A percentile compares a stretch with the other conserved stretches of the same genome.
These are phyloP conservation scores for Tylopilus cervinicoccineus DNA, from an alignment of 768 basidiomycete genomes.

Conservation along the genomic window DNA sequence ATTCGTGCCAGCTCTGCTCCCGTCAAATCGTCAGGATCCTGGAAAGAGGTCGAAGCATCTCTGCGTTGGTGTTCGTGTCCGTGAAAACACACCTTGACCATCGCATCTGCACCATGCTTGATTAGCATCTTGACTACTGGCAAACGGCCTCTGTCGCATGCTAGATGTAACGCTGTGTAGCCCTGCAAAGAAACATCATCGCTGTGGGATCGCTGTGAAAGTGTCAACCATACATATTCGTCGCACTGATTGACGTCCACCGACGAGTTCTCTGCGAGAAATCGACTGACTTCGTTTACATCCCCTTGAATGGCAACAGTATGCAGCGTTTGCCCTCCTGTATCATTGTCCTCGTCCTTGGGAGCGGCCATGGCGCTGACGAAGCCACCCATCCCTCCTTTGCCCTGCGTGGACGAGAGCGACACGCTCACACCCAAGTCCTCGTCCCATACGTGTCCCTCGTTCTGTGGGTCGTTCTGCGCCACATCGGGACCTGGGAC, in stretches of 20 bases:
- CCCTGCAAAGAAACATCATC: conserved; percentile 47
- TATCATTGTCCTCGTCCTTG: conserved; percentile 35
- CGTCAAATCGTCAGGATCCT: conserved; percentile 69
- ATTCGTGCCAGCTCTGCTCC: conserved; percentile 57
- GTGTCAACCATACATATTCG: conserved; percentile 61
- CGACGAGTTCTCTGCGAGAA: conserved; percentile 40
- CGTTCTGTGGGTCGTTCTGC: conserved; percentile 8
- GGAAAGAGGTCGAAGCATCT: conserved; percentile 8
- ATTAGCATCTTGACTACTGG: conserved; percentile 57
- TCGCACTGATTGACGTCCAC: conserved; percentile 59
- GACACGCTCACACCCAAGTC: conserved; percentile 30
- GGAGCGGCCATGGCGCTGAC: conserved; percentile 59
- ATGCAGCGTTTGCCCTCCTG: conserved; percentile 49
- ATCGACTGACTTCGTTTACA: conserved; percentile 37
- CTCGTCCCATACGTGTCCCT: conserved; percentile 43
- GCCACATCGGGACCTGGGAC: conserved; percentile 28
- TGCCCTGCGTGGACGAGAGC: conserved; percentile 21
- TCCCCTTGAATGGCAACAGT: conserved; percentile 61
- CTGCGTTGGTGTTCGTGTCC: neutral
- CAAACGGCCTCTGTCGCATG: conserved; percentile 74
- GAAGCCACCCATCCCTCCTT: conserved; percentile 46
- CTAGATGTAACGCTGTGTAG: conserved; percentile 83
- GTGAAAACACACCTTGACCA: conserved; percentile 50
- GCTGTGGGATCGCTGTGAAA: neutral
- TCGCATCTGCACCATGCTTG: conserved; percentile 56